Conservation (phyloP, 2,329 filamentous ascomycete species). For the Clonostachys rosea region DNA sequence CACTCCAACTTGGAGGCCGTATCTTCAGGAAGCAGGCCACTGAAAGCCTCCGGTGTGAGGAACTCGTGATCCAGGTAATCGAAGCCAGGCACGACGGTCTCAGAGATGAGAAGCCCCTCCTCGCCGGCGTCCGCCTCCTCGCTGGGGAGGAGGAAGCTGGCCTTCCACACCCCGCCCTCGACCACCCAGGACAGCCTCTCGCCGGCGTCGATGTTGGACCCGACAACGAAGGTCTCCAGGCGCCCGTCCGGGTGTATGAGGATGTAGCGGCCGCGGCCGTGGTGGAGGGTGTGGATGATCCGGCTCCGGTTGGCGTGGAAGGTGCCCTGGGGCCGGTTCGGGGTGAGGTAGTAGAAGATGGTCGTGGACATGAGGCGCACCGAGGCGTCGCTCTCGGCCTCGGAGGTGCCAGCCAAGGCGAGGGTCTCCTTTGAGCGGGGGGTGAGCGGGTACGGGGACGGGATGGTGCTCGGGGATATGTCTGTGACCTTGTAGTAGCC, state of each 20-base stretch:
- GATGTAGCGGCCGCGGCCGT: constrained; percentile 59
- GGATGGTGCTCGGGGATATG: constrained; percentile 41
- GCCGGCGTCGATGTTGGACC: constrained; percentile 47
- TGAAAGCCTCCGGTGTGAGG: constrained; percentile 43
- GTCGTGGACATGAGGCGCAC: constrained; percentile 51
- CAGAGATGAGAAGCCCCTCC: constrained; percentile 55
- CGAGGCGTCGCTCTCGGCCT: constrained; percentile 27
- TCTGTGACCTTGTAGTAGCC: constrained; percentile 63
- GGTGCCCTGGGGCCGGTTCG: constrained; percentile 44
- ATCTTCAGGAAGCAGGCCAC: constrained; percentile 44
- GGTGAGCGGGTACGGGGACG: constrained; percentile 34
- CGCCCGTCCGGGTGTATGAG: constrained; percentile 50
- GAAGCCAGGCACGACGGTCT: constrained; percentile 66
- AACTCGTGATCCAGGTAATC: constrained; percentile 66
- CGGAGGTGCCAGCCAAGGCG: constrained; percentile 19
- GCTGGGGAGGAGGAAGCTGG: constrained; percentile 50
- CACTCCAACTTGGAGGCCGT: constrained; percentile 42
- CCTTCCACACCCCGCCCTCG: constrained; percentile 64
- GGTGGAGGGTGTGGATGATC: constrained; percentile 62
- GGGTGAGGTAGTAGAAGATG: constrained; percentile 63
- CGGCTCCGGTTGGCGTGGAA: constrained; percentile 61
- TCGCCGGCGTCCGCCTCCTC: constrained; percentile 17
- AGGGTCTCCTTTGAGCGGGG: constrained; percentile 28
- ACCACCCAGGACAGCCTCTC: constrained; percentile 67
- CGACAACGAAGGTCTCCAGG: constrained; percentile 63